Base-by-base conservation (phyloP, 1,284 basidiomycete genomes). In the Neolentinus lepideus region DNA sequence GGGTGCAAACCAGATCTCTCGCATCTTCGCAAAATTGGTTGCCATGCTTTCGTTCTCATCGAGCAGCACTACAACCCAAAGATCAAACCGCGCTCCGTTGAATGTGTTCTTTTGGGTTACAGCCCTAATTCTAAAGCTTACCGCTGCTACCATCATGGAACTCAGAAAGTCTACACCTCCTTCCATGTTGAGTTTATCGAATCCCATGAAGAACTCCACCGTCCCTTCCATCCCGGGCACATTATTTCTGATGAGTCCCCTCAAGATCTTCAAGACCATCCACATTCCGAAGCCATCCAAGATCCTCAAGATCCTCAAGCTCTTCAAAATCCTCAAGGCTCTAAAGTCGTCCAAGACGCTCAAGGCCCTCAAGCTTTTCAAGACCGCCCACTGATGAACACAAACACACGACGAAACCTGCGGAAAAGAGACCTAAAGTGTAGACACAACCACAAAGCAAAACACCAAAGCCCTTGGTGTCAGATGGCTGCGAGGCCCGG, bases 51-150 rank as follows among this genome's bases (percentile, higher is more conserved):
- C 21, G 54, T 62, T 0, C 62, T 62, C 3, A 58, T 58, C 12
- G 51, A 57, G 16, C 60, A 58, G 1, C 12, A 52, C 54, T 50
- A 59, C 63, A 56, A 70, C 57, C 52, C 69, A 0, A 74, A 73
- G 53, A 59, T 71, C 22, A 63, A 59, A 24, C 62, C 61, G 0
- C 60, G 64, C 0, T 70, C 68, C 0, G 27, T 66, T 3, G 66
- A 70, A 52, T 70, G 68, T 33, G 57, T 68, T 1, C 65, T 74
- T 1, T 65, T 72, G n/a, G 69, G 70, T 0, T 73, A 74, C 47
- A 62, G 59, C 1, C 33, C 54, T 0, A 57, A 65, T 16, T 67
- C 69, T 0, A 73, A 72, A 58, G 59, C 69, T 0, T 73, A 72
- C 53, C 43, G 65, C 9, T 68, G 64, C 52, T 71, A 67, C 43